Conservation (phyloP, 2,329 filamentous ascomycete species). For the Microsporum canis region DNA sequence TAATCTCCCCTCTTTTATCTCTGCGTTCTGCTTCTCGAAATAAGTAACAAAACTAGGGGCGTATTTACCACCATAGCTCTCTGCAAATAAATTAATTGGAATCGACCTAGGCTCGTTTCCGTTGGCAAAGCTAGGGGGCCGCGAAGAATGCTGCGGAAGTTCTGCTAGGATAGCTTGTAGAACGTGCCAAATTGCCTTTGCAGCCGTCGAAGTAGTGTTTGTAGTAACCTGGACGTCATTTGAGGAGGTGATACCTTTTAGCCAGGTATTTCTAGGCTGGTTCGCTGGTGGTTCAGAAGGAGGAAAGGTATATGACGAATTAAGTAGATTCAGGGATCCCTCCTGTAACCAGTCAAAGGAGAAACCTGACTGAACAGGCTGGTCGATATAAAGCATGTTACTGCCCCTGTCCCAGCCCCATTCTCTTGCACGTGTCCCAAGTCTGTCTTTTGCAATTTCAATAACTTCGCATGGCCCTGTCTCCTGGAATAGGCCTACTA, state of each 20-base stretch:
- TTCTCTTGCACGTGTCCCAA: conserved; percentile 43
- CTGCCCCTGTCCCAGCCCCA: conserved; percentile 51
- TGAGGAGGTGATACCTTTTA: background rate
- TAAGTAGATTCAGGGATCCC: conserved; percentile 1
- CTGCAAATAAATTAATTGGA: conserved; percentile 24
- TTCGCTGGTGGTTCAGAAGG: background rate
- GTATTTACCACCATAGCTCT: conserved; percentile 39
- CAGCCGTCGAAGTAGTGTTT: background rate
- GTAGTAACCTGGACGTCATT: conserved; percentile 24
- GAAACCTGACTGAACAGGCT: conserved; percentile 47
- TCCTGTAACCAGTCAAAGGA: conserved; percentile 27
- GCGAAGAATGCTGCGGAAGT: conserved; percentile 37
- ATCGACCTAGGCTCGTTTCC: conserved; percentile 34
- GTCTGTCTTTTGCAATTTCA: conserved; percentile 36
- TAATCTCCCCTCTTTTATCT: background rate
- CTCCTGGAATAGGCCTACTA: conserved; percentile 46
- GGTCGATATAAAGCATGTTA: conserved; percentile 60
- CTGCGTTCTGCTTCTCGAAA: conserved; percentile 1
- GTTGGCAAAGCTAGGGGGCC: background rate
- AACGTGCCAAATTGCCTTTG: background rate
- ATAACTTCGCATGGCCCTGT: conserved; percentile 42
- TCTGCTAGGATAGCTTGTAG: conserved; percentile 48
- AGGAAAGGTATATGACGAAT: background rate
- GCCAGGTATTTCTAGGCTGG: background rate
- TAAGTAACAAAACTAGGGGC: background rate